Evolutionary conservation across 176 grass and related monocot genomes (phyloP).

Genomic region (Oryza brachyantha): DNA sequence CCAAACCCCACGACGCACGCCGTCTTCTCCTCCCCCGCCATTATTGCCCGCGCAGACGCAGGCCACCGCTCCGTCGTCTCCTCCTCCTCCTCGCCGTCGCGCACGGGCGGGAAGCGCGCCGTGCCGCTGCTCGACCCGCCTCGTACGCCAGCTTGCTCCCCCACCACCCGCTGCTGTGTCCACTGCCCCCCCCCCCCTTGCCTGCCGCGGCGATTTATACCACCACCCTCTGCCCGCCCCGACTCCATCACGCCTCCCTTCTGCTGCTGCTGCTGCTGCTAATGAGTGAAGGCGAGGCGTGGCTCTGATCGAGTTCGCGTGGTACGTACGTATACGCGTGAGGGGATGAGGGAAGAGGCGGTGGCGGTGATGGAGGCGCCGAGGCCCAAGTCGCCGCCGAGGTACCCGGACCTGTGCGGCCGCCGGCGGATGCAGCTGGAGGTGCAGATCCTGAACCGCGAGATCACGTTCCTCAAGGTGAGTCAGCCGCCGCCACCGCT

Average conservation of each 20-base stretch:
- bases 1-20: conserved; percentile 19
- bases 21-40: conserved; percentile 18
- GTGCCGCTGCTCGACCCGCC: neutral
- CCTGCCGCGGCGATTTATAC: neutral
- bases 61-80: conserved; percentile 25
- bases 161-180: neutral
- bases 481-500: neutral
- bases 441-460: conserved; percentile 90
- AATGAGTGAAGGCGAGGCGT: neutral
- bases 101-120: neutral
- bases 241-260: neutral
- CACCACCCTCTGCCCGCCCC: neutral
- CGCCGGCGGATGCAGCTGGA: conserved; percentile 81
- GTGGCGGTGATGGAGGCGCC: conserved; percentile 44
- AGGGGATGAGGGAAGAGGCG: conserved; percentile 26
- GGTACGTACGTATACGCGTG: too few species aligned
- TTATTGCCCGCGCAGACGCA: conserved; percentile 48
- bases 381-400: conserved; percentile 73
- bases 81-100: conserved; percentile 2
- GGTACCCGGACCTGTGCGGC: conserved; percentile 81
- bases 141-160: conserved; percentile 4
- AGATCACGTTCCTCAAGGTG: conserved; percentile 89
- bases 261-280: neutral
- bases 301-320: neutral
- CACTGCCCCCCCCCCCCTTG: neutral